Evolutionary conservation across 768 basidiomycete species (phyloP), one percentile per base, ranked within the genome.

Genomic region (Gloeopeniophorella convolvens): DNA sequence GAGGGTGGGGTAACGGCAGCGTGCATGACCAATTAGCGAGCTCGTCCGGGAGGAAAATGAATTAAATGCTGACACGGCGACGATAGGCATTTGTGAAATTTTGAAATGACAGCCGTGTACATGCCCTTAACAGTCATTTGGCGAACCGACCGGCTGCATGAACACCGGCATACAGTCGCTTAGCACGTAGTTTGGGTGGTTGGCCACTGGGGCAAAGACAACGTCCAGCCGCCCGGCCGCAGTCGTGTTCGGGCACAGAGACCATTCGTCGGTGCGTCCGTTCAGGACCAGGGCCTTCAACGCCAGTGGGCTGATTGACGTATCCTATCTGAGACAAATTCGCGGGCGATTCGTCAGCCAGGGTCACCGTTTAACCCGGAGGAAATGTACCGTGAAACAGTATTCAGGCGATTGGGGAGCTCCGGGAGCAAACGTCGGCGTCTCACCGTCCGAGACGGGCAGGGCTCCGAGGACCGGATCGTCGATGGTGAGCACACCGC

Each of bases 191-290:
- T 66, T 53, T 4, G 62, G 57, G 43, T 63, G 60, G 37, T 58
- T 62, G 3, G 47, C 56, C 15, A 64, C 47, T 1, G 65, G 61
- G 20, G 62, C 58, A 51, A 60, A 66, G 7, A 66, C 63, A 23
- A 66, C 42, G 43, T 65, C 64, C n/a, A 58, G 52, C 26, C 62
- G 55, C 24, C 56, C 55, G 18, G 28, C 52, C 1, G 62, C 58
- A 9, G 60, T 61, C 35, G 47, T 57, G 45, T 65, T 65, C 4
- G 58, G 58, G 21, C 60, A 63, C 3, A 65, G 50, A 23, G 59
- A 54, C 64, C 64, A 65, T 21, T 39, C 37, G 20, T 39, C 37
- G 12, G 37, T 15, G 11, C n/a, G 37, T 21, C 20, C 37, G 37
- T 39, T 39, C 37, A 13, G 16, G 23, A 20, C 37, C 13, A 39